Base-by-base conservation (phyloP, 1,284 basidiomycete species). In the Coniferiporia weirii region DNA sequence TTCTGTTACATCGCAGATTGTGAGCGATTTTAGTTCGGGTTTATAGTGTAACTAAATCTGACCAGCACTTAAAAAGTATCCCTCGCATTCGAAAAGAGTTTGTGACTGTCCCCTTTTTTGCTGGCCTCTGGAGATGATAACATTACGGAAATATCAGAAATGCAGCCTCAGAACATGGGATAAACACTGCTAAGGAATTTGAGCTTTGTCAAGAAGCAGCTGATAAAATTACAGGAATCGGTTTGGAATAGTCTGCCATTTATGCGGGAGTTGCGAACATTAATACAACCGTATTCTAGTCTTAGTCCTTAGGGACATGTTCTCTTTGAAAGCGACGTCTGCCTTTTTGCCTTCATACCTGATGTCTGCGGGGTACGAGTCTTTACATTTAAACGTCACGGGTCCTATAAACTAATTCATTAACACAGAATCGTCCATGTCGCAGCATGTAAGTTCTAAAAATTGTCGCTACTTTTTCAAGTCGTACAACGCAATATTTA, bases 1-100 rank as follows among this genome's bases (percentile, higher is more conserved):
- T 93, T 17, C 75, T 93, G 35, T 76, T 93, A 35, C 83, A 93
- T 70, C 81, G 92, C 44, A 89, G 89, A 19, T 93, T 90, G 89
- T 91, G 69, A 77, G 89, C 79, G 32, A 8, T 27, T 34, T 54
- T 51, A 46, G 22, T 34, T 55, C 49, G 46, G 15, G 1, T 3
- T 44, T 12, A 8, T 45, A 8, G 17, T 12, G 17, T 3, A 40
- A 13, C n/a, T 8, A n/a, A 60, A 10, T 12, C 36, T 27, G 32
- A 48, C n/a, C 44, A 2, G 32, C 17, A 12, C 8, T 27, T 19
- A 40, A 48, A 7, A 13, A 59, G 57, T 35, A 59, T 59, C n/a
- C 57, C 57, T 22, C 57, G 52, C 9, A 20, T 54, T 15, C 48
- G 53, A 22, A 52, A 49, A 54, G 57, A 54, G 57, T 59, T 15